phyloP scores from a whole-genome alignment of 2,329 filamentous ascomycete genomes.

The Myriosclerotinia duriaeana region DNA sequence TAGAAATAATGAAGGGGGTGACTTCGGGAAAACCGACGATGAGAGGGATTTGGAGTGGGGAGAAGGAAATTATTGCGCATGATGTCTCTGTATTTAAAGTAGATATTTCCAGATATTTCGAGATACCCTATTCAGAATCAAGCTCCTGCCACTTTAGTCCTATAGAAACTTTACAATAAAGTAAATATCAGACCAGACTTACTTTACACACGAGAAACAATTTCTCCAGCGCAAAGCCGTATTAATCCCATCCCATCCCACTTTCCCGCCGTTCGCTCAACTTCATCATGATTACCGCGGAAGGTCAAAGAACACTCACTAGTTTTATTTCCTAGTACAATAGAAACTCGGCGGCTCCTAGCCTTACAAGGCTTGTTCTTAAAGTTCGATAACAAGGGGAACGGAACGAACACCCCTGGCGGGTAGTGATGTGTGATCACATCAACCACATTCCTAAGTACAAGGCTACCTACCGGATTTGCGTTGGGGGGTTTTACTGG shows the following conservation, averaged over 20 bases:
- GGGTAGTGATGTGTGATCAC: neutral
- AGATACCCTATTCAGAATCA: no score
- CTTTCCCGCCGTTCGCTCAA: neutral
- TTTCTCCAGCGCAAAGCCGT: no score
- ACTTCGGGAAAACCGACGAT: neutral
- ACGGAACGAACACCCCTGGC: neutral
- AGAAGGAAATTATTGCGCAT: neutral
- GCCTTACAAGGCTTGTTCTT: slow-evolving; percentile 5
- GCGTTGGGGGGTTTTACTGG: neutral
- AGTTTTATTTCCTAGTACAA: neutral
- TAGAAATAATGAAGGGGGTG: neutral
- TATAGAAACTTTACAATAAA: neutral
- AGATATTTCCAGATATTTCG: neutral
- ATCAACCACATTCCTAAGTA: neutral
- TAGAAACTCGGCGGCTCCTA: neutral
- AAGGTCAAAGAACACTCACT: neutral
- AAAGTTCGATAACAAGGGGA: neutral
- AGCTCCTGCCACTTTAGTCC: neutral
- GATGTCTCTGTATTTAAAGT: neutral
- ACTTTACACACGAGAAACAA: neutral
- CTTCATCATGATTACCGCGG: neutral
- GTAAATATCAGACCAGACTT: neutral
- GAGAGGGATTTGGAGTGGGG: neutral
- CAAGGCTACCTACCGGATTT: neutral
- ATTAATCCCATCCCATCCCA: neutral